Conservation (phyloP, 345 rosid species). For the Acer saccharum region DNA sequence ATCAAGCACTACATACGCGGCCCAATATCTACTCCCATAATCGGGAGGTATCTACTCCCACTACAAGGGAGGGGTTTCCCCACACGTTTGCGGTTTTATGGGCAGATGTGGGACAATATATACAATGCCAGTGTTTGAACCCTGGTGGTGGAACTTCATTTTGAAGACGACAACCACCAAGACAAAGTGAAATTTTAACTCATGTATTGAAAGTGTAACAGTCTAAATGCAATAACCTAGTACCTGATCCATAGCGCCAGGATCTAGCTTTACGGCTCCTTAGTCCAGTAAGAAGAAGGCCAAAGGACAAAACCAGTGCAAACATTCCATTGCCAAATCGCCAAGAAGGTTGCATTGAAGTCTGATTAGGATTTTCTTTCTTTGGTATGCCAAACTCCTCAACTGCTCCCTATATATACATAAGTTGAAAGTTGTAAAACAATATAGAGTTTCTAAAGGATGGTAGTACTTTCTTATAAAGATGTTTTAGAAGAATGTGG, state of each 20-base stretch:
- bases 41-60: too few relatives aligned
- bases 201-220: background rate
- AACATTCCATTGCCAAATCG: constrained; percentile 70
- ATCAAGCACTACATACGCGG: too few relatives aligned
- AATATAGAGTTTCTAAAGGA: background rate
- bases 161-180: too few relatives aligned
- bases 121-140: too few relatives aligned
- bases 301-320: constrained; percentile 61
- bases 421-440: background rate
- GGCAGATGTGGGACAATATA: too few relatives aligned
- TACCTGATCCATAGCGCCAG: constrained; percentile 66
- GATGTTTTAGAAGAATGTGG: background rate
- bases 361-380: constrained; percentile 49
- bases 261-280: constrained; percentile 66
- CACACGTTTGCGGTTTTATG: too few relatives aligned
- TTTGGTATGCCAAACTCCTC: constrained; percentile 60
- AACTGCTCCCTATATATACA: constrained; percentile 48
- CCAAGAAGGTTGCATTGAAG: constrained; percentile 51
- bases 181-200: background rate
- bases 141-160: too few relatives aligned
- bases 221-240: constrained; percentile 3
- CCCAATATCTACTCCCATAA: too few relatives aligned
- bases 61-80: too few relatives aligned
- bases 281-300: constrained; percentile 58
- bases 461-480: background rate